These are phyloP conservation scores for Alternaria atra DNA, from an alignment of 2,329 filamentous ascomycete species.

Conservation along the genomic window DNA sequence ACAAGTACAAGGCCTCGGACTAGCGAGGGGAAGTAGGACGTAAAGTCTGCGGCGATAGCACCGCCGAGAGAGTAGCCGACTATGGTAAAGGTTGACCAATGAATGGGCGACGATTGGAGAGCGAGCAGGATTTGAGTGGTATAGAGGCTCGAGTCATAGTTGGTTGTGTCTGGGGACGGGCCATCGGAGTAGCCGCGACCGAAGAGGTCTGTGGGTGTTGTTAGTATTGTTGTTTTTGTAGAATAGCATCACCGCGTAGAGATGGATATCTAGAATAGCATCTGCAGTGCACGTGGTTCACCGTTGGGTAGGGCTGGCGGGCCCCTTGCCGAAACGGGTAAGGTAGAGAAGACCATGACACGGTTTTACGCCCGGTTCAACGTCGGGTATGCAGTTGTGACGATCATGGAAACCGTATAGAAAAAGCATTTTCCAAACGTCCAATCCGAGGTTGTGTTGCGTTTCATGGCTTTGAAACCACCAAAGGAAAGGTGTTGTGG, in stretches of 20 bases:
- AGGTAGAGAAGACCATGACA: conserved; percentile 6
- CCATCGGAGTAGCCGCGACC: conserved; percentile 81
- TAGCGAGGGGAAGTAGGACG: conserved; percentile 72
- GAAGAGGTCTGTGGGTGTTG: conserved; percentile 66
- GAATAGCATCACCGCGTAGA: neutral
- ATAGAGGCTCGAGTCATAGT: conserved; percentile 78
- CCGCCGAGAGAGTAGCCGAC: conserved; percentile 85
- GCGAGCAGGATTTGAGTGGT: conserved; percentile 75
- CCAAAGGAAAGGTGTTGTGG: neutral
- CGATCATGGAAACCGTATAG: neutral
- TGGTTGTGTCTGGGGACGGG: conserved; percentile 66
- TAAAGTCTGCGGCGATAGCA: conserved; percentile 74
- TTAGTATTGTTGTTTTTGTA: conserved; percentile 10
- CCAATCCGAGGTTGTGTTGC: neutral
- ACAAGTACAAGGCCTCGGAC: conserved; percentile 77
- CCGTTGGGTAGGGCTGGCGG: conserved; percentile 17
- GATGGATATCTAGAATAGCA: conserved; percentile 1
- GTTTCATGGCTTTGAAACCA: conserved; percentile 2
- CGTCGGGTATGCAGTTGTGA: conserved; percentile 10
- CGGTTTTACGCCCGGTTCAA: conserved; percentile 6
- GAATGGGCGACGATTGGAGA: conserved; percentile 72
- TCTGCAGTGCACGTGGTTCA: conserved; percentile 15
- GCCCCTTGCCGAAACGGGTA: conserved; percentile 13
- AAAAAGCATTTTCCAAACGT: neutral
- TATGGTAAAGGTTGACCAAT: conserved; percentile 67